Evolutionary conservation across 441 rosid species (phyloP).

Genomic region (Euphorbia schlechtendalii): DNA sequence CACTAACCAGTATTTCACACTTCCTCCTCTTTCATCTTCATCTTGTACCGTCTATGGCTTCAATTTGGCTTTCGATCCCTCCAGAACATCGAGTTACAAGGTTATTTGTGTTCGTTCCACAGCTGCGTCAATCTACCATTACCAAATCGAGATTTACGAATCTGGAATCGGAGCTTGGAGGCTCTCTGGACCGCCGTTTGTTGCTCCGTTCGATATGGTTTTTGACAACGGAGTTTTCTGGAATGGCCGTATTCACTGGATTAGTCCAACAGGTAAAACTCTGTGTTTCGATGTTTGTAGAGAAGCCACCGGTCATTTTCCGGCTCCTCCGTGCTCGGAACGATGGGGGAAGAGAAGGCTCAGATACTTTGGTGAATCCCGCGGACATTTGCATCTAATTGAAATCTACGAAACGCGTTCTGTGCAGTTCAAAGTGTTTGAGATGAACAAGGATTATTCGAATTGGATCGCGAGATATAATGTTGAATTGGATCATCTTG

Average conservation of each 20-base stretch:
- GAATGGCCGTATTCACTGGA: conserved; percentile 40
- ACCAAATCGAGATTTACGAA: conserved; percentile 33
- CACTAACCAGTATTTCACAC: conserved; percentile 21
- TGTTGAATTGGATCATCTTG: conserved; percentile 32
- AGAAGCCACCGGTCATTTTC: conserved; percentile 25
- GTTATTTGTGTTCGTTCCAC: conserved; percentile 25
- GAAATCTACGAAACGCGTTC: conserved; percentile 20
- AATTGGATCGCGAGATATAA: conserved; percentile 37
- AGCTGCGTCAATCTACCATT: not conserved
- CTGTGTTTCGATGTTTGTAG: conserved; percentile 25
- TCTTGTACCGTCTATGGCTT: not conserved
- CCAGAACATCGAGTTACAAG: conserved; percentile 29
- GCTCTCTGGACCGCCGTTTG: conserved; percentile 21
- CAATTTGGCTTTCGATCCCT: conserved; percentile 41
- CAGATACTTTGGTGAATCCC: conserved; percentile 32
- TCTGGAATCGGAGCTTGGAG: conserved; percentile 36
- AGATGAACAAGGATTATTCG: conserved; percentile 34
- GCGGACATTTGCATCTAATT: conserved; percentile 31
- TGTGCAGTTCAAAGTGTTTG: conserved; percentile 25
- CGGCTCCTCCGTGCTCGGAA: conserved; percentile 21
- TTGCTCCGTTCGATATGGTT: conserved; percentile 6
- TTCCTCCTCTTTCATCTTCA: conserved; percentile 9
- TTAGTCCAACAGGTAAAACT: conserved; percentile 17
- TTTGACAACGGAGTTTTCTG: conserved; percentile 28
- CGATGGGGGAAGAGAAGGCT: conserved; percentile 5